Conservation (phyloP, 257 asterid genomes). For the Gardenia jasminoides region DNA sequence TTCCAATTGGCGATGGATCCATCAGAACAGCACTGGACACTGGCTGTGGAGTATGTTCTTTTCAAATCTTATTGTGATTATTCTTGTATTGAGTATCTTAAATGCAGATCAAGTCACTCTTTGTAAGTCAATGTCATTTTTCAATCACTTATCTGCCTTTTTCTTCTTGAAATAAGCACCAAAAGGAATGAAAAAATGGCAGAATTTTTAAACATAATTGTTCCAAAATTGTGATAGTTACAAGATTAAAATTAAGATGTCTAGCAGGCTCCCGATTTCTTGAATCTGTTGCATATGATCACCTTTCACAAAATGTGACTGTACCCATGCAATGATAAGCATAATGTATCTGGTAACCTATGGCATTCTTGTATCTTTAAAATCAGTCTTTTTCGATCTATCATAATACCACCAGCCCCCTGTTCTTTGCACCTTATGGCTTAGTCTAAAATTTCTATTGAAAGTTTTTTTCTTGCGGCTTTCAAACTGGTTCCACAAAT, state of each 20-base stretch:
- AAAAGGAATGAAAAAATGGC: not conserved
- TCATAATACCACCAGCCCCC: not conserved
- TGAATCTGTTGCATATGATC: not conserved
- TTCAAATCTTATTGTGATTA: not conserved
- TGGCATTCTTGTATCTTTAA: not conserved
- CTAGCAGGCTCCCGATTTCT: not conserved
- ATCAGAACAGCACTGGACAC: constrained; percentile 89
- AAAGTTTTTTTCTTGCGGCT: not conserved
- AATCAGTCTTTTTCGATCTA: not conserved
- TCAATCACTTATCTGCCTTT: not conserved
- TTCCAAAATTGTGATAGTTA: not conserved
- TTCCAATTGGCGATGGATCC: constrained; percentile 68
- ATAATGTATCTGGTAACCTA: not conserved
- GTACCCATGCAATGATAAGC: not conserved
- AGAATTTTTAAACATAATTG: not conserved
- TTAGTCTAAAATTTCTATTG: not conserved
- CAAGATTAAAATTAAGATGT: not conserved
- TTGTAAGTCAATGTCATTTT: not conserved
- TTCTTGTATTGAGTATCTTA: no score
- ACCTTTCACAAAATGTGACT: not conserved
- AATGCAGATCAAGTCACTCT: not conserved
- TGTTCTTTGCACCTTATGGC: not conserved
- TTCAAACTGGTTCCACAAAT: not conserved
- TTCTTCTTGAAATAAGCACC: not conserved
- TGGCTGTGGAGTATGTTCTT: constrained; percentile 82